phyloP scores from a whole-genome alignment of 2,329 filamentous ascomycete species.

The Colletotrichum euphorbiae region DNA sequence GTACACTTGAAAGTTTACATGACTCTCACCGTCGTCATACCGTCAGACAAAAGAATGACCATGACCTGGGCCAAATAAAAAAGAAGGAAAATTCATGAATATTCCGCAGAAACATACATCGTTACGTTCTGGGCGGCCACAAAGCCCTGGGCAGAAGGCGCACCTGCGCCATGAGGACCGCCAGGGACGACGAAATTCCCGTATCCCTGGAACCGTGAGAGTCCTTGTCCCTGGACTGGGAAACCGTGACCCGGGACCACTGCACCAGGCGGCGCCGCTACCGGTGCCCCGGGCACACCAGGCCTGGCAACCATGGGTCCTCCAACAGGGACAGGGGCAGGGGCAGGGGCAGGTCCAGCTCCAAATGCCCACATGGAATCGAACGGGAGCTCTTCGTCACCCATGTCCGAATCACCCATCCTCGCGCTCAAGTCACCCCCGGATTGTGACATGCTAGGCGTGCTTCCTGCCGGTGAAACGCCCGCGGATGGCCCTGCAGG shows the following conservation, averaged over 20 bases:
- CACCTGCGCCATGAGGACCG: constrained; percentile 6
- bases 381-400: constrained; percentile 52
- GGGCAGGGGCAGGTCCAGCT: not conserved
- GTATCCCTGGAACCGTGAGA: constrained; percentile 17
- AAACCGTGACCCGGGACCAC: constrained; percentile 10
- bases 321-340: not conserved
- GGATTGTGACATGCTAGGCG: constrained; percentile 35
- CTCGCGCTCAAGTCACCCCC: constrained; percentile 29
- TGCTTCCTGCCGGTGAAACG: constrained; percentile 38
- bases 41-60: too few relatives aligned
- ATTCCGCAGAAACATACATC: constrained; percentile 34
- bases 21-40: not conserved
- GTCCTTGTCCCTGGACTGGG: constrained; percentile 13
- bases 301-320: not conserved
- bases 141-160: not conserved
- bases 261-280: not conserved
- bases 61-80: too few relatives aligned
- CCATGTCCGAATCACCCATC: constrained; percentile 41
- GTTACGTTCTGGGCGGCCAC: constrained; percentile 27
- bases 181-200: constrained; percentile 17
- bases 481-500: constrained; percentile 20
- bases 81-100: constrained; percentile 4
- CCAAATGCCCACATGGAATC: constrained; percentile 50
- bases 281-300: not conserved
- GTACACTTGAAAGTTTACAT: not conserved